A percentile compares a stretch with the other conserved stretches of the same genome.
These are phyloP conservation scores for Starmerella vaccinii DNA, from an alignment of 805 yeast species.

Conservation along the genomic window DNA sequence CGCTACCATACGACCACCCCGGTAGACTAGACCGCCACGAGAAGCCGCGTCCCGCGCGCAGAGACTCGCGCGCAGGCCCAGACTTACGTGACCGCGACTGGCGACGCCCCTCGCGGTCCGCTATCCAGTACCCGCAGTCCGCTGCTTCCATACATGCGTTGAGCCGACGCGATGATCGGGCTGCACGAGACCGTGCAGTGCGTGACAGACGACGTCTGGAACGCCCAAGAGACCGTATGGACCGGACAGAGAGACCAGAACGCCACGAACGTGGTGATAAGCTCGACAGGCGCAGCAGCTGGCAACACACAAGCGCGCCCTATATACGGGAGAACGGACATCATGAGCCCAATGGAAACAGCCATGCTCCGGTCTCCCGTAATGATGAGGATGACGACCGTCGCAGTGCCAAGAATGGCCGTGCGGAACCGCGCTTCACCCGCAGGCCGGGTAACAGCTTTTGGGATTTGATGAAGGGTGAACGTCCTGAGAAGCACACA, in stretches of 20 bases:
- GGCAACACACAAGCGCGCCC: constrained; percentile 6
- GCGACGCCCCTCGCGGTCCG: constrained; percentile 10
- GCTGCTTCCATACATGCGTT: neutral
- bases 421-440: constrained; percentile 8
- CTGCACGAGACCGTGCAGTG: constrained; percentile 8
- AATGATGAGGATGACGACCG: neutral
- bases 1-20: neutral
- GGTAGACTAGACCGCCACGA: neutral
- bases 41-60: neutral
- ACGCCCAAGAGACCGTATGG: constrained; percentile 1
- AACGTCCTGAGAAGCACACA: neutral
- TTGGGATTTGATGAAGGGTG: constrained; percentile 9
- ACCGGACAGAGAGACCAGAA: neutral
- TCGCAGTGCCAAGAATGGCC: neutral
- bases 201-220: constrained; percentile 11
- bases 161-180: constrained; percentile 19
- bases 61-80: constrained; percentile 5
- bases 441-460: constrained; percentile 15
- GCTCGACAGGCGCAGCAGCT: neutral
- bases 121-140: neutral
- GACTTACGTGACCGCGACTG: constrained; percentile 3
- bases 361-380: neutral
- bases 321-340: constrained; percentile 1
- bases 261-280: neutral
- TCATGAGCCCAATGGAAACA: neutral